phyloP scores from a whole-genome alignment of 179 eudicot genomes.

The Carnegiea gigantea region DNA sequence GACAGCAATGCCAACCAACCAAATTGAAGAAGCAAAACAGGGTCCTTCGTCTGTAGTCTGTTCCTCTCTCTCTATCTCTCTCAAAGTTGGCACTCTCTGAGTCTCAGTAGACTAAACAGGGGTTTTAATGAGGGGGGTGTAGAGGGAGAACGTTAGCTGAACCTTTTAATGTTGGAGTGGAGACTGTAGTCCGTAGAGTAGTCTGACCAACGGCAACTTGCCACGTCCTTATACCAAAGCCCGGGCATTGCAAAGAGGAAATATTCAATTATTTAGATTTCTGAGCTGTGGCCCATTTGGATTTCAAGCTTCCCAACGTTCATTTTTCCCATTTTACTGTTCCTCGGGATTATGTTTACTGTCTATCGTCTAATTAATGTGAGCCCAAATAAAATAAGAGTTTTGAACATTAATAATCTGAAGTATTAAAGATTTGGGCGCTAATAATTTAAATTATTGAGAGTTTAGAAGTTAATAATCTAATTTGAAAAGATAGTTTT shows the following conservation, averaged over 20 bases:
- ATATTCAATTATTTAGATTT: not conserved
- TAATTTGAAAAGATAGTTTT: too few relatives aligned
- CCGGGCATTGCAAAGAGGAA: not conserved
- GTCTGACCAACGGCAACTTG: not conserved
- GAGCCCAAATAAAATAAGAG: not conserved
- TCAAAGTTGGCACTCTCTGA: not conserved
- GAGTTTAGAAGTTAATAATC: too few relatives aligned
- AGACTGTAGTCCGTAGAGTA: too few relatives aligned
- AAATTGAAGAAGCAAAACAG: not conserved
- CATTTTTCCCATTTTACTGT: not conserved
- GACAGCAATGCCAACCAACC: too few relatives aligned
- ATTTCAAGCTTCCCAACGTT: constrained; percentile 2
- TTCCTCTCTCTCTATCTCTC: not conserved
- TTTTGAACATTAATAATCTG: too few relatives aligned
- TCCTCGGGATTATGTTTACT: not conserved
- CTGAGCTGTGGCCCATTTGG: not conserved
- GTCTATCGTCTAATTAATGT: not conserved
- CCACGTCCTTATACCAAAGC: not conserved
- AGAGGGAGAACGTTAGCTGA: not conserved
- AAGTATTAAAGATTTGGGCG: too few relatives aligned
- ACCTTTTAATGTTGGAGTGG: not conserved
- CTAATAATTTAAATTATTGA: too few relatives aligned
- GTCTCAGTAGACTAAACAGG: not conserved
- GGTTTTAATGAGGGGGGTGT: not conserved
- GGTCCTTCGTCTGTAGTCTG: not conserved